Percentiles rank a stretch among this genome's conserved stretches.
Conservation (phyloP, 1,284 basidiomycete genomes). For the Waitea zeae region DNA sequence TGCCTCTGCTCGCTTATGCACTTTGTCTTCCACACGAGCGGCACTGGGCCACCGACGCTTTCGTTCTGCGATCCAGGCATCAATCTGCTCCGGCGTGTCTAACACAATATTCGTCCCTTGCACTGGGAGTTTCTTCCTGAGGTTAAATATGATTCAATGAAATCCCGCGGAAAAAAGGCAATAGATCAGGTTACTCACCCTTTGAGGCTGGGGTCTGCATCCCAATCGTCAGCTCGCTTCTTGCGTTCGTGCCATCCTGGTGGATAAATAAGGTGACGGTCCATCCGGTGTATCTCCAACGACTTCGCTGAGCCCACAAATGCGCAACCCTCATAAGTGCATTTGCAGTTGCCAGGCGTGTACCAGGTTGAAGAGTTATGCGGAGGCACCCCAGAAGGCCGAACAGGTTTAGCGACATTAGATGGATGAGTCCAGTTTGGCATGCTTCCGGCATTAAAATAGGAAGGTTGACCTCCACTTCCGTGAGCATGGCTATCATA, state of each 20-base stretch:
- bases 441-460: no score
- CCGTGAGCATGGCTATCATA: no score
- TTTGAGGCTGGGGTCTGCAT: constrained; percentile 59
- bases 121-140: constrained; percentile 56
- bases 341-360: constrained; percentile 40
- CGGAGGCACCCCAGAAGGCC: no score
- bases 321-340: constrained; percentile 48
- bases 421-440: no score
- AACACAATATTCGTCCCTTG: constrained; percentile 67
- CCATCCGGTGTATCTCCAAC: constrained; percentile 79
- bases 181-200: constrained; percentile 33
- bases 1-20: constrained; percentile 56
- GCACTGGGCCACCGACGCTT: constrained; percentile 70
- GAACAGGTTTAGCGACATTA: no score
- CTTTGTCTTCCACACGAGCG: constrained; percentile 59
- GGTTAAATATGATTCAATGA: not conserved
- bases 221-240: constrained; percentile 48
- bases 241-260: constrained; percentile 53
- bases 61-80: constrained; percentile 76
- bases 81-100: constrained; percentile 68
- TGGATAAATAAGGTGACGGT: constrained; percentile 75
- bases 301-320: constrained; percentile 63
- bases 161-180: not conserved
- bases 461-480: no score
- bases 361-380: no score